A percentile compares a stretch with the other conserved stretches of the same genome.
Conservation (phyloP, 2,329 filamentous ascomycete species). For the Beauveria rudraprayagi region DNA sequence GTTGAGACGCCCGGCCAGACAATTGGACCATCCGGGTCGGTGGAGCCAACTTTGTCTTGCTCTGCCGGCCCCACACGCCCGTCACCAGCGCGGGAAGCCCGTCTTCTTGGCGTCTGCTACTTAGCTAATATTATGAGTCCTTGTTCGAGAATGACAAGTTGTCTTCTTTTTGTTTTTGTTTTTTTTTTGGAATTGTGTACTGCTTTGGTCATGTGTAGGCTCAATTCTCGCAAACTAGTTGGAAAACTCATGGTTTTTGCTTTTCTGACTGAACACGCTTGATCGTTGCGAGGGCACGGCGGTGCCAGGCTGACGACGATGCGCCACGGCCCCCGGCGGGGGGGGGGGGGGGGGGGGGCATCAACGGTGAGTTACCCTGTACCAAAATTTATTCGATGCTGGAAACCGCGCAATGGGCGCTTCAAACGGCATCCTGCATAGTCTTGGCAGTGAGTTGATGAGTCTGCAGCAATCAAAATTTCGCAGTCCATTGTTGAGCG, state of each 20-base stretch:
- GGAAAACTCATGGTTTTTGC: too few species aligned
- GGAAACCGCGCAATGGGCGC: too few species aligned
- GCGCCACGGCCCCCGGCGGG: neutral
- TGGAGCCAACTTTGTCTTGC: neutral
- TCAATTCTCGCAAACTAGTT: too few species aligned
- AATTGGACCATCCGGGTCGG: constrained; percentile 8
- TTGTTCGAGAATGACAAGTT: neutral
- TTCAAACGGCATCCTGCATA: neutral
- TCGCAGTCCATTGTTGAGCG: too few species aligned
- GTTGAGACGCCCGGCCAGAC: neutral
- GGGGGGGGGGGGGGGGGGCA: neutral
- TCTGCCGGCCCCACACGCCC: constrained; percentile 4
- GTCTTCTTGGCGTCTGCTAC: neutral
- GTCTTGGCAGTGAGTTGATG: neutral
- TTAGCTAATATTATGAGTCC: too few species aligned
- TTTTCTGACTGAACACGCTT: too few species aligned
- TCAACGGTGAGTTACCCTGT: neutral
- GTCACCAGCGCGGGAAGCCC: neutral
- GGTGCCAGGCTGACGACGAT: neutral
- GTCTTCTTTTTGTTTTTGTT: neutral
- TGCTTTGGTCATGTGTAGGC: neutral
- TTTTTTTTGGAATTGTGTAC: neutral
- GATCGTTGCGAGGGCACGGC: too few species aligned
- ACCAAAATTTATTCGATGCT: too few species aligned
- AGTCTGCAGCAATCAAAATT: neutral